These are phyloP conservation scores for Detonula confervacea DNA, from an alignment of 352 stramenopile species.

Conservation along the genomic window DNA sequence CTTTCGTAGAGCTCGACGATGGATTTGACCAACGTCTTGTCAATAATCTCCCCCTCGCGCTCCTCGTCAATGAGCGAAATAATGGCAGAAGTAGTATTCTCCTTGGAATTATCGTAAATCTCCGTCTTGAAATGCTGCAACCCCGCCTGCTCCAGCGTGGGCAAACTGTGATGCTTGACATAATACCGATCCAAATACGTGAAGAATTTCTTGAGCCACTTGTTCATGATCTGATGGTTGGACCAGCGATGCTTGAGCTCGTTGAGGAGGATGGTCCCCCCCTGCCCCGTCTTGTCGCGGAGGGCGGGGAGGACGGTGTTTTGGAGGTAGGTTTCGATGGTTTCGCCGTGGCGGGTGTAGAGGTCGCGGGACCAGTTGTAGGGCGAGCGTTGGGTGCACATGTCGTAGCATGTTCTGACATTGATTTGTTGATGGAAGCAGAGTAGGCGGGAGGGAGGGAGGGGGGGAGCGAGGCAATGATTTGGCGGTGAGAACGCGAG, in stretches of 20 bases:
- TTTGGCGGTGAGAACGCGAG: not conserved
- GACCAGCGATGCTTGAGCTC: constrained; percentile 96
- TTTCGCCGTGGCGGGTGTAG: constrained; percentile 95
- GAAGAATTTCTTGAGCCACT: constrained; percentile 99
- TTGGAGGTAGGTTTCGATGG: constrained; percentile 87
- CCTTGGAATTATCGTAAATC: constrained; percentile 89
- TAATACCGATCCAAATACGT: constrained; percentile 97
- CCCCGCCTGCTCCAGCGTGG: constrained; percentile 92
- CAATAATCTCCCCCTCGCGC: constrained; percentile 96
- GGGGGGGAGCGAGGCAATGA: not conserved
- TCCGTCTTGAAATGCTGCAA: constrained; percentile 88
- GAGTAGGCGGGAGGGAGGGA: not conserved
- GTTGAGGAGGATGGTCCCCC: constrained; percentile 95
- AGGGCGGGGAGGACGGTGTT: constrained; percentile 86
- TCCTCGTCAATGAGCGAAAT: constrained; percentile 97
- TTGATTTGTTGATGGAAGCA: constrained; percentile 5
- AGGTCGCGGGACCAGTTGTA: constrained; percentile 99
- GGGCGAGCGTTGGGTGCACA: constrained; percentile 98
- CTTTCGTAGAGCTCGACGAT: constrained; percentile 98
- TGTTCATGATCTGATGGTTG: constrained; percentile 99
- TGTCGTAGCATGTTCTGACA: constrained; percentile 95
- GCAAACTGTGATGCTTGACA: constrained; percentile 94
- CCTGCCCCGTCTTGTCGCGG: constrained; percentile 87
- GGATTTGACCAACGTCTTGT: constrained; percentile 95
- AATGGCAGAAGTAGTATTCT: constrained; percentile 88